These are phyloP conservation scores for Annona squamosa DNA, from an alignment of 164 flowering plant genomes.

Conservation along the genomic window DNA sequence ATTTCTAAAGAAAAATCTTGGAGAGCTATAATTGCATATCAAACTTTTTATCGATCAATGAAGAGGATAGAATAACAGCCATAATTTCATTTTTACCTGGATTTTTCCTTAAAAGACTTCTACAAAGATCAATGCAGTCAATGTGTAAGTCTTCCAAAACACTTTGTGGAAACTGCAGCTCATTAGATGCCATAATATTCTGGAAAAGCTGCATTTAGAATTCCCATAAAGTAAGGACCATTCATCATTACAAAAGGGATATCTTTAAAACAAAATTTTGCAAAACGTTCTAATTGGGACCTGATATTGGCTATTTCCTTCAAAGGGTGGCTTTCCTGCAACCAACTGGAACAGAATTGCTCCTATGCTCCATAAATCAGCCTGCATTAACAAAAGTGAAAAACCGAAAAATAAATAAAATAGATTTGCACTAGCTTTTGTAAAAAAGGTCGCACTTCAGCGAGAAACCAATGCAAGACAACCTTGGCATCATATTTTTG, in stretches of 20 bases:
- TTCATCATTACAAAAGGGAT: background rate
- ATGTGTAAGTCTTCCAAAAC: slow-evolving; percentile 33
- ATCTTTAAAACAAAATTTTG: background rate
- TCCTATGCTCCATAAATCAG: slow-evolving; percentile 74
- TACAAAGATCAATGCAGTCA: slow-evolving; percentile 50
- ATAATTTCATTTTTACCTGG: slow-evolving; percentile 30
- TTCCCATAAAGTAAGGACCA: background rate
- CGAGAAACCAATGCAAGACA: background rate
- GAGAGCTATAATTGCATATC: too few relatives aligned
- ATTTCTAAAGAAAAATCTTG: too few relatives aligned
- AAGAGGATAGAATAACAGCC: too few relatives aligned
- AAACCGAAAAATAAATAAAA: background rate
- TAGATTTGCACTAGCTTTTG: background rate
- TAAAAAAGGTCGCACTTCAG: background rate
- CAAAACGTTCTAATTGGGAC: slow-evolving; percentile 16
- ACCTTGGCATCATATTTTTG: slow-evolving; percentile 66
- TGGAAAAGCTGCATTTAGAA: slow-evolving; percentile 42
- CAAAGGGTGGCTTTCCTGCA: slow-evolving; percentile 56
- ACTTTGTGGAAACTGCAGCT: slow-evolving; percentile 43
- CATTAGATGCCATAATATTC: slow-evolving; percentile 40
- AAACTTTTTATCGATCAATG: too few relatives aligned
- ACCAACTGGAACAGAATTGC: slow-evolving; percentile 54
- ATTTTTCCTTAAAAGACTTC: slow-evolving; percentile 46
- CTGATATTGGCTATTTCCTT: slow-evolving; percentile 51
- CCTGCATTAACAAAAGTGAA: slow-evolving; percentile 25